Evolutionary conservation across 148 eudicot genomes (phyloP).

Genomic region (Rheum nobile): DNA sequence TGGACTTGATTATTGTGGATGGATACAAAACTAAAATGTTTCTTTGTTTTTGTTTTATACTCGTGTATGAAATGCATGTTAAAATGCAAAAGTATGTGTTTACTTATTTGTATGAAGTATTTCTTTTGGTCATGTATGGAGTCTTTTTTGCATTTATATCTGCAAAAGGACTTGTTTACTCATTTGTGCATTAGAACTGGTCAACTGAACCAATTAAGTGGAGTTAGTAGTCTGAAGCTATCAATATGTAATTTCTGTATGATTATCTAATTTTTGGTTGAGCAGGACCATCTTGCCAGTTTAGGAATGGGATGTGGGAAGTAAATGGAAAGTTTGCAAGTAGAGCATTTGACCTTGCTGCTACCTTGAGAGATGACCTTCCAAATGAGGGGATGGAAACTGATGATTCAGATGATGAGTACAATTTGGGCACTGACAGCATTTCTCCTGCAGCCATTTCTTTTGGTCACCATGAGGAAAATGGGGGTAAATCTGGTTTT

Average conservation of each 20-base stretch:
- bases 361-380: conserved; percentile 32
- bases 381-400: conserved; percentile 30
- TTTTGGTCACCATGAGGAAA: conserved; percentile 18
- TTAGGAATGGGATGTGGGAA: conserved; percentile 23
- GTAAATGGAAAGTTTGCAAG: conserved; percentile 17
- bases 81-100: not conserved
- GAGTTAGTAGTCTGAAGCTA: not conserved
- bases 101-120: not conserved
- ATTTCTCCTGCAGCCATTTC: conserved; percentile 14
- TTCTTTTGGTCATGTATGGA: not conserved
- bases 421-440: conserved; percentile 20
- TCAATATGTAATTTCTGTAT: not conserved
- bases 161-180: not conserved
- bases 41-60: not conserved
- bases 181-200: not conserved
- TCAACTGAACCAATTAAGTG: not conserved
- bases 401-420: conserved; percentile 39
- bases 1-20: not conserved
- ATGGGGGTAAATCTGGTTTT: conserved; percentile 73
- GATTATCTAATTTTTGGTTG: conserved; percentile 8
- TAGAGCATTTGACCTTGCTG: conserved; percentile 23
- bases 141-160: not conserved
- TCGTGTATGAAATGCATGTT: not conserved
- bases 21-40: not conserved
- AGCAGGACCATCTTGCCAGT: conserved; percentile 30